A percentile compares a stretch with the other conserved stretches of the same genome.
Conservation (phyloP, 352 stramenopile species). For the Thalassiosira exigua region DNA sequence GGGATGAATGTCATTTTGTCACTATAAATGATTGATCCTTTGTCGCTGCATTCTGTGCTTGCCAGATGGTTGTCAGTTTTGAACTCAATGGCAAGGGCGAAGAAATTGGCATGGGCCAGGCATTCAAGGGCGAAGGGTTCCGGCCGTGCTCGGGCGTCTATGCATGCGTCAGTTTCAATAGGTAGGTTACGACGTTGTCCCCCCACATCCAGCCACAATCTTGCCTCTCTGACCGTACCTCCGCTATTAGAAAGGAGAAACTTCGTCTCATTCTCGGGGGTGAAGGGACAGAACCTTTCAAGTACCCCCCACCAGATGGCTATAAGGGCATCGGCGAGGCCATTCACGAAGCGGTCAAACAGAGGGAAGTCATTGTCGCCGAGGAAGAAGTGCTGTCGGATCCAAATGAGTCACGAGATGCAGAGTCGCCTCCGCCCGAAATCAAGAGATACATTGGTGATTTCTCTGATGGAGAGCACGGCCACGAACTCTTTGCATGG, state of each 20-base stretch:
- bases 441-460: constrained; percentile 81
- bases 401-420: neutral
- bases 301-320: constrained; percentile 74
- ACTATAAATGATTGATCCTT: too few relatives aligned
- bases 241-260: constrained; percentile 84
- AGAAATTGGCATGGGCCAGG: constrained; percentile 87
- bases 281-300: constrained; percentile 76
- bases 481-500: constrained; percentile 86
- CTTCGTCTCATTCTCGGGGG: constrained; percentile 84
- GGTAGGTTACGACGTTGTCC: constrained; percentile 44
- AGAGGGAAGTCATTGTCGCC: constrained; percentile 65
- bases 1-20: too few relatives aligned
- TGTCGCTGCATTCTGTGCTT: too few relatives aligned
- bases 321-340: constrained; percentile 82
- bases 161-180: constrained; percentile 87
- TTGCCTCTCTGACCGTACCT: too few relatives aligned
- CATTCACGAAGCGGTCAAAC: constrained; percentile 69
- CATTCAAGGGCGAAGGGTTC: constrained; percentile 85
- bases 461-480: constrained; percentile 85
- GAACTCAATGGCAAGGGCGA: constrained; percentile 87
- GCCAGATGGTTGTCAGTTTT: constrained; percentile 83
- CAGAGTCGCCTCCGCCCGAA: constrained; percentile 23
- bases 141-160: constrained; percentile 83
- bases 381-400: constrained; percentile 71
- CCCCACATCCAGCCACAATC: too few relatives aligned